A percentile compares a stretch with the other conserved stretches of the same genome.
These are phyloP conservation scores for Musa beccarii DNA, from an alignment of 176 grass and related monocot genomes.

Conservation along the genomic window DNA sequence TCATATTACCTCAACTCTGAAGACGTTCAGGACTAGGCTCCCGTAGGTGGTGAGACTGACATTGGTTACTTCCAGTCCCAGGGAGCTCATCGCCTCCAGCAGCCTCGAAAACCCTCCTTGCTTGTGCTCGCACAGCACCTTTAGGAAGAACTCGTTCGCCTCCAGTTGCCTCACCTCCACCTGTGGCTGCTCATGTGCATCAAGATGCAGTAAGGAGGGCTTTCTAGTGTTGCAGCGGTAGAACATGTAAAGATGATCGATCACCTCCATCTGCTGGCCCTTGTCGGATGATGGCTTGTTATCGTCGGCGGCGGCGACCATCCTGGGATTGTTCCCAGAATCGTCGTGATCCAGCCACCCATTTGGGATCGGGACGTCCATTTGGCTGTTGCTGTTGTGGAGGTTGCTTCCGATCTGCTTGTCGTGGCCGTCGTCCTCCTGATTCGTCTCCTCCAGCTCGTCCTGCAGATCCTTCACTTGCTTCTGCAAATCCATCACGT, in stretches of 20 bases:
- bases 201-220: neutral
- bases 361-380: neutral
- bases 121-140: constrained; percentile 66
- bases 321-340: constrained; percentile 30
- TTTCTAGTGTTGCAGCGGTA: neutral
- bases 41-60: constrained; percentile 63
- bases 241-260: neutral
- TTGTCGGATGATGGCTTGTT: constrained; percentile 21
- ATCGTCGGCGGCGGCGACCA: neutral
- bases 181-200: constrained; percentile 44
- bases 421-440: neutral
- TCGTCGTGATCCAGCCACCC: constrained; percentile 28
- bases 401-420: constrained; percentile 15
- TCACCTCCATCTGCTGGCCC: constrained; percentile 44
- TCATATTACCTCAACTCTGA: constrained; percentile 49
- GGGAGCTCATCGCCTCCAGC: constrained; percentile 60
- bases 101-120: constrained; percentile 47
- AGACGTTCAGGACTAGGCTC: constrained; percentile 68
- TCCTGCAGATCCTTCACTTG: constrained; percentile 81
- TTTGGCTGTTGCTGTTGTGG: constrained; percentile 15
- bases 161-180: constrained; percentile 75
- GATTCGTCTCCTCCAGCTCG: constrained; percentile 58
- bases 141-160: constrained; percentile 79
- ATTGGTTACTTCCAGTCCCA: constrained; percentile 68
- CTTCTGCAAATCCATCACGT: constrained; percentile 73